Evolutionary conservation across 2,329 filamentous ascomycete species (phyloP), one percentile per base, ranked within the genome.

Genomic region (Alternaria sp.): DNA sequence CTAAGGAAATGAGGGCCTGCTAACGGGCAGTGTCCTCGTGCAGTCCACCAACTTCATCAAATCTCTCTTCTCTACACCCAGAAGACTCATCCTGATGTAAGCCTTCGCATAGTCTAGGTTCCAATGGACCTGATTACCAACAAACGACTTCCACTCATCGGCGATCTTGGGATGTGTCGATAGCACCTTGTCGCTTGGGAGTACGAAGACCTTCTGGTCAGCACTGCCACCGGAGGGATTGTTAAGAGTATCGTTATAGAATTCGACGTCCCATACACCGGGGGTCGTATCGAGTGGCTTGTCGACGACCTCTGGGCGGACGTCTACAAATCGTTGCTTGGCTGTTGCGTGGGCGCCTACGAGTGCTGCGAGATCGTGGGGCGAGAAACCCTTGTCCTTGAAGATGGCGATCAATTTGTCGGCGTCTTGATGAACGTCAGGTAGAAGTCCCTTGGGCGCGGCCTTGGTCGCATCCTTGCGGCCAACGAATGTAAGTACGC

Each of bases 281-380:
- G 83, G 83, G 0, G 85, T 86, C 6, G 80, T 78, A 68, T 87
- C 85, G 61, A 85, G 81, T 0, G 83, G 68, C 52, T 70, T 72
- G 21, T 64, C 56, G 6, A 74, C 72, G 51, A 79, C 81, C 11
- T 77, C 74, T n/a, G 80, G 74, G 6, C 67, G 47, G 0, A 77
- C 61, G 66, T 86, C 81, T 57, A 83, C 80, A 63, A 82, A 82
- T 57, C 78, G 80, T 67, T 88, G 85, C 65, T 79, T 81, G 8
- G 83, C 81, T 8, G 82, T 78, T 4, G 83, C 83, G 72, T 88
- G 86, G 0, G 86, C 86, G 57, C 87, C 86, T 3, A 88, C 69
- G 1, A 88, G 82, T 1, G 86, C 86, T 3, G 85, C 82, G 4
- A 88, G 81, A 56, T 86, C 86, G 26, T 76, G 74, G 1, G 84